phyloP scores from a whole-genome alignment of 192 early-diverging fungal genomes.

The Coemansia sp. region DNA sequence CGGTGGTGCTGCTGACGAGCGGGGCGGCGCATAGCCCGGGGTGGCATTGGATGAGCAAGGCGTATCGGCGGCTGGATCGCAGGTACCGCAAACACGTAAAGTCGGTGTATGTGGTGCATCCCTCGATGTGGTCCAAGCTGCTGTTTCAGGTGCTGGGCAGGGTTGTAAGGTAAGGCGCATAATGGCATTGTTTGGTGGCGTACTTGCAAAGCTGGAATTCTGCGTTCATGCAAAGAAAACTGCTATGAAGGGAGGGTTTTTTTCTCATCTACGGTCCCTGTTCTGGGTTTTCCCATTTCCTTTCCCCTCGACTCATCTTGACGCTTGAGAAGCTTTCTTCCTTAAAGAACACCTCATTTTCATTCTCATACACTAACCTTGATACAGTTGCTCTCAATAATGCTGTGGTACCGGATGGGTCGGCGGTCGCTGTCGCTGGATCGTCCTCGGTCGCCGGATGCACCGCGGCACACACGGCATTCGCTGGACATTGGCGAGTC shows the following conservation, averaged over 20 bases:
- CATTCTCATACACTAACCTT: not conserved
- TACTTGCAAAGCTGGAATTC: not conserved
- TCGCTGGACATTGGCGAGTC: not conserved
- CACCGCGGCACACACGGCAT: conserved; percentile 5
- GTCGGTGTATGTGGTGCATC: conserved; percentile 85
- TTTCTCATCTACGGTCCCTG: not conserved
- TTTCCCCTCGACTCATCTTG: no score
- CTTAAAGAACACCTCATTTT: no score
- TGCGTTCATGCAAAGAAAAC: no score
- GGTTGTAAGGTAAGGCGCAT: conserved; percentile 33
- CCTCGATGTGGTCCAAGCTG: conserved; percentile 62
- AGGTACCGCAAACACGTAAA: conserved; percentile 94
- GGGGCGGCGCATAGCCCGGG: conserved; percentile 68
- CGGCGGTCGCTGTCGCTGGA: conserved; percentile 1
- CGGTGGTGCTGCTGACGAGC: conserved; percentile 77
- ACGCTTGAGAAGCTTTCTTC: no score
- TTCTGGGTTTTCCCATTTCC: not conserved
- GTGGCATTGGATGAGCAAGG: conserved; percentile 79
- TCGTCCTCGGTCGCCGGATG: not conserved
- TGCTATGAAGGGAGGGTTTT: no score
- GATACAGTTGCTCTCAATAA: not conserved
- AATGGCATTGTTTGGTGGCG: not conserved
- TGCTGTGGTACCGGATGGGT: not conserved
- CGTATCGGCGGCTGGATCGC: conserved; percentile 70
- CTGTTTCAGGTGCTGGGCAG: conserved; percentile 36